phyloP scores from a whole-genome alignment of 2,329 filamentous ascomycete genomes.

The Trichoderma sp. region DNA sequence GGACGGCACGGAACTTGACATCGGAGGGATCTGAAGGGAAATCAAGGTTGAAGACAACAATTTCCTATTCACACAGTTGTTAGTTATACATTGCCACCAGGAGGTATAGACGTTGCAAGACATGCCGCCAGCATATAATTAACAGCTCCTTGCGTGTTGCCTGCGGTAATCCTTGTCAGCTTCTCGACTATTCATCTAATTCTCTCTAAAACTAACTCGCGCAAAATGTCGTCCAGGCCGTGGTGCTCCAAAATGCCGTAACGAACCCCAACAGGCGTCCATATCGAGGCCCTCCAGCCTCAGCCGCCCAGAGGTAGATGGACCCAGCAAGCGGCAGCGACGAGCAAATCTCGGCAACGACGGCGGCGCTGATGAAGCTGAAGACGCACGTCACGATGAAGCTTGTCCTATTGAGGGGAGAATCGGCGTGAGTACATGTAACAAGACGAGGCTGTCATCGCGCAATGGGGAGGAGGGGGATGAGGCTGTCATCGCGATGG shows the following conservation, averaged over 20 bases:
- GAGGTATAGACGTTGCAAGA: background rate
- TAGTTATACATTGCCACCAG: background rate
- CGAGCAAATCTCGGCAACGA: slow-evolving; percentile 59
- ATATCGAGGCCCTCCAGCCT: slow-evolving; percentile 52
- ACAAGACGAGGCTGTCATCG: background rate
- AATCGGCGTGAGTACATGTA: background rate
- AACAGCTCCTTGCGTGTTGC: slow-evolving; percentile 48
- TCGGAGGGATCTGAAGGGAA: slow-evolving; percentile 52
- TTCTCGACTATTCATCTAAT: background rate
- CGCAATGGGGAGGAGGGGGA: no score
- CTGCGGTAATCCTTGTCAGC: slow-evolving; percentile 24
- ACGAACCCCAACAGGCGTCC: slow-evolving; percentile 57
- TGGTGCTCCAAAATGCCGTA: no score
- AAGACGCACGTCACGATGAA: slow-evolving; percentile 59
- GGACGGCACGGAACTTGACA: slow-evolving; percentile 57
- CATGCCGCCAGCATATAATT: slow-evolving; percentile 53
- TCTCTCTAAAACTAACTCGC: slow-evolving; percentile 35
- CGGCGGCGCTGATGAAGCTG: slow-evolving; percentile 58
- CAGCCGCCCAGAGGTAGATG: slow-evolving; percentile 61
- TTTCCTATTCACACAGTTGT: slow-evolving; percentile 40
- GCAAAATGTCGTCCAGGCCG: slow-evolving; percentile 37
- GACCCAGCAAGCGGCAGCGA: slow-evolving; percentile 57
- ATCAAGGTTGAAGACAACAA: slow-evolving; percentile 54
- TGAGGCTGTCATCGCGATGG: no score
- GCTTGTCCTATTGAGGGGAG: slow-evolving; percentile 47